A percentile compares a stretch with the other conserved stretches of the same genome.
phyloP scores from a whole-genome alignment of 176 grass and related monocot species.

The Elaeis guineensis region DNA sequence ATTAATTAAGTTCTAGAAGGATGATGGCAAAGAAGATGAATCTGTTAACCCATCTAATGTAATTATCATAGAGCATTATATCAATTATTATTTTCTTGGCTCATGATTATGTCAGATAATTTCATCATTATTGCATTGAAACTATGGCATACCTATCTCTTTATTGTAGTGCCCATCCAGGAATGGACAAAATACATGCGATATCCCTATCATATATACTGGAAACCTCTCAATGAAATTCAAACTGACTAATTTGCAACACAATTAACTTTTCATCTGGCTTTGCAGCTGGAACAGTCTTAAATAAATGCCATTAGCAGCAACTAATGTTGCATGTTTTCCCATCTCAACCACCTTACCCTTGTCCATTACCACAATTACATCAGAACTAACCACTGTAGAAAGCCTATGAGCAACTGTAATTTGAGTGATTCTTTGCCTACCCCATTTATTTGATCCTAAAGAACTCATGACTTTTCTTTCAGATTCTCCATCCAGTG shows the following conservation, averaged over 20 bases:
- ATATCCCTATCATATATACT: no score
- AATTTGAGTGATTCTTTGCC: conserved; percentile 35
- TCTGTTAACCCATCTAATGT: no score
- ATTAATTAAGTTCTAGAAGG: conserved; percentile 52
- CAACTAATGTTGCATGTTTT: conserved; percentile 19
- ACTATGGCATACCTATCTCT: no score
- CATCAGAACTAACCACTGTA: conserved; percentile 32
- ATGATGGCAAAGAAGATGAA: no score
- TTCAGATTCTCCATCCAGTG: conserved; percentile 46
- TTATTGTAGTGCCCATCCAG: no score
- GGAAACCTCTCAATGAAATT: no score
- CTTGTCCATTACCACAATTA: conserved; percentile 46
- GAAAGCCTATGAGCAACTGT: conserved; percentile 50
- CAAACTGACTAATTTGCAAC: no score
- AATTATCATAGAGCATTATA: no score
- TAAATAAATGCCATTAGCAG: conserved; percentile 30
- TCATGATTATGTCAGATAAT: no score
- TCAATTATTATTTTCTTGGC: no score
- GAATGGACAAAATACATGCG: no score
- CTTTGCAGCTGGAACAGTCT: conserved; percentile 36
- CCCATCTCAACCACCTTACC: conserved; percentile 39
- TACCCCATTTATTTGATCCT: conserved; percentile 23
- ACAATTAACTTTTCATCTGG: conserved; percentile 31
- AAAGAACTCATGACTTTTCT: conserved; percentile 31
- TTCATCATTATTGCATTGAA: no score